phyloP scores from a whole-genome alignment of 768 basidiomycete genomes.

The Leccinum sublutescens region DNA sequence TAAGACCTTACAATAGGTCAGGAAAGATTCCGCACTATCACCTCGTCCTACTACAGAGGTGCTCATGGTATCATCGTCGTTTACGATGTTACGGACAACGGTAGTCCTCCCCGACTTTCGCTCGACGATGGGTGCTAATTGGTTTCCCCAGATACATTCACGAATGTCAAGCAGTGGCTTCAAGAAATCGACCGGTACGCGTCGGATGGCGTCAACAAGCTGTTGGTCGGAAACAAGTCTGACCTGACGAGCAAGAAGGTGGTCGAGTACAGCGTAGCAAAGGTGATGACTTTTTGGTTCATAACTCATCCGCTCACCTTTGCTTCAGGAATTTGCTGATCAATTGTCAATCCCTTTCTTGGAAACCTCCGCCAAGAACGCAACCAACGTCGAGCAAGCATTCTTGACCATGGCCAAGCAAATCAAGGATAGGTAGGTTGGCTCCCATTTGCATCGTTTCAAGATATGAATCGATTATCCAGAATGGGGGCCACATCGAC shows the following conservation, averaged over 20 bases:
- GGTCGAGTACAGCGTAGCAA: slow-evolving; percentile 84
- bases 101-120: slow-evolving; percentile 35
- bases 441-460: neutral
- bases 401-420: slow-evolving; percentile 99
- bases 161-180: slow-evolving; percentile 94
- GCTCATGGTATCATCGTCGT: slow-evolving; percentile 98
- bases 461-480: neutral
- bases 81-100: slow-evolving; percentile 97
- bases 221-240: slow-evolving; percentile 98
- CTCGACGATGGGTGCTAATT: slow-evolving; percentile 7
- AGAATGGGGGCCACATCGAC: slow-evolving; percentile 87
- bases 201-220: slow-evolving; percentile 97
- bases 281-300: slow-evolving; percentile 45
- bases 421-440: slow-evolving; percentile 80
- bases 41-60: slow-evolving; percentile 98
- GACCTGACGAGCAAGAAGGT: slow-evolving; percentile 97
- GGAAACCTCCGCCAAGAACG: slow-evolving; percentile 99
- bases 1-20: slow-evolving; percentile 58
- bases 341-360: slow-evolving; percentile 92
- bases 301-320: slow-evolving; percentile 6
- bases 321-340: slow-evolving; percentile 83
- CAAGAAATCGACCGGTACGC: slow-evolving; percentile 95
- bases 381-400: slow-evolving; percentile 97
- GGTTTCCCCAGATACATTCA: slow-evolving; percentile 73
- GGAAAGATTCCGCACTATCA: slow-evolving; percentile 98